Percentiles rank a stretch among this genome's conserved stretches.
phyloP scores from a whole-genome alignment of 345 rosid species.

The Linum usitatissimum region DNA sequence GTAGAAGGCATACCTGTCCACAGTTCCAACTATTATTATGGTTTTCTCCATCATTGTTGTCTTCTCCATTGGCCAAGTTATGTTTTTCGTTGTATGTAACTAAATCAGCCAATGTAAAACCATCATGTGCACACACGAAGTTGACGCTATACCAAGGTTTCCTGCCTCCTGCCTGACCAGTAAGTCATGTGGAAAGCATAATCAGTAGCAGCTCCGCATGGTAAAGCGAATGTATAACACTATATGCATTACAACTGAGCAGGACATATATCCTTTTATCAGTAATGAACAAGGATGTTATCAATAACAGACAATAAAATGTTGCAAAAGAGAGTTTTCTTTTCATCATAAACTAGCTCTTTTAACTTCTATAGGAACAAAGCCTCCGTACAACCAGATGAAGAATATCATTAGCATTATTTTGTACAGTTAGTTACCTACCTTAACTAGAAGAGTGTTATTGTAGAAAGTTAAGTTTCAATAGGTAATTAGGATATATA shows the following conservation, averaged over 20 bases:
- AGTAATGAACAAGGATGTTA: not conserved
- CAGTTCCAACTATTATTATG: slow-evolving; percentile 97
- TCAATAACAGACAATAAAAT: not conserved
- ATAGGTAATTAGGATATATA: too few species aligned
- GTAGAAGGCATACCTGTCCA: slow-evolving; percentile 50
- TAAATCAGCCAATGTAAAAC: slow-evolving; percentile 79
- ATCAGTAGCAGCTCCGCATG: not conserved
- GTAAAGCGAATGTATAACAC: not conserved
- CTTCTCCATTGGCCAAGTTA: slow-evolving; percentile 91
- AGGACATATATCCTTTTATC: not conserved
- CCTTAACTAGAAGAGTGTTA: too few species aligned
- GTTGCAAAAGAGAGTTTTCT: too few species aligned
- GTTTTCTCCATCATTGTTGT: slow-evolving; percentile 84
- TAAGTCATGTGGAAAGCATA: slow-evolving; percentile 13
- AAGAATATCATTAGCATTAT: not conserved
- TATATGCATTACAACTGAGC: not conserved
- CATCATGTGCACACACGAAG: slow-evolving; percentile 91
- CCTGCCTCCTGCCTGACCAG: slow-evolving; percentile 78
- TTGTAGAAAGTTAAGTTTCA: too few species aligned
- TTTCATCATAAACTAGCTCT: too few species aligned
- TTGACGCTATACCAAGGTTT: slow-evolving; percentile 96
- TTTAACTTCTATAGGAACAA: not conserved
- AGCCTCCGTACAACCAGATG: not conserved
- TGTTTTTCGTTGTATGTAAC: slow-evolving; percentile 80
- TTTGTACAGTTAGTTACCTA: too few species aligned